Evolutionary conservation across 1,139 yeast species (phyloP), one percentile per base, ranked within the genome.

Genomic region (Nakaseomyces glabratus): DNA sequence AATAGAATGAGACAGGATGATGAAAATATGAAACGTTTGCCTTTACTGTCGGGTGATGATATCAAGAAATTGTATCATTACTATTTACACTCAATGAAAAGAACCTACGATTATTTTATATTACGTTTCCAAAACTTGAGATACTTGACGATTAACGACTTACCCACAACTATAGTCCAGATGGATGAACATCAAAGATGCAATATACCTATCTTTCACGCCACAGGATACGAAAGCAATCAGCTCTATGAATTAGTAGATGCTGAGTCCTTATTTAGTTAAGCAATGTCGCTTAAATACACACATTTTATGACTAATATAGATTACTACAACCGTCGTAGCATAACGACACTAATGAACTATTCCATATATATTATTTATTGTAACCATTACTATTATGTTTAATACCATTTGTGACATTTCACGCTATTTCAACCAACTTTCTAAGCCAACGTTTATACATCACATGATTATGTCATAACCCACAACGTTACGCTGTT

Each of bases 171-270:
- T 30, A 35, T 54, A 10, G 32, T 40, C 10, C 45, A 46, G 32
- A 44, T 45, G 10, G 55, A 51, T 20, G 48, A 43, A 16, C 45
- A 43, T 8, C 58, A 54, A 41, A 46, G 34, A 29, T 49, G 49
- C 35, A 52, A 48, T 26, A 37, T 48, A 16, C 59, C 58, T 4
- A 35, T 52, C 2, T 52, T 51, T 28, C 41, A 48, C 31, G 35
- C 39, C 15, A 10, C 36, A 5, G 42, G 41, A 15, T 53, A 52
- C 30, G 37, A 34, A 19, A 51, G 49, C 21, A 54, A 53, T 35
- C 58, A 53, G 35, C 44, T 51, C 1, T 51, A 51, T 35, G 52
- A 52, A 34, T 24, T 51, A 9, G 46, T 51, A 6, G 42, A 49
- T 32, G 53, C 48, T 32, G 55, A 51, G 25, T 47, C 55, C 2